These are phyloP conservation scores for Discostella pseudostelligera DNA, from an alignment of 108 stramenopile genomes.

Conservation along the genomic window DNA sequence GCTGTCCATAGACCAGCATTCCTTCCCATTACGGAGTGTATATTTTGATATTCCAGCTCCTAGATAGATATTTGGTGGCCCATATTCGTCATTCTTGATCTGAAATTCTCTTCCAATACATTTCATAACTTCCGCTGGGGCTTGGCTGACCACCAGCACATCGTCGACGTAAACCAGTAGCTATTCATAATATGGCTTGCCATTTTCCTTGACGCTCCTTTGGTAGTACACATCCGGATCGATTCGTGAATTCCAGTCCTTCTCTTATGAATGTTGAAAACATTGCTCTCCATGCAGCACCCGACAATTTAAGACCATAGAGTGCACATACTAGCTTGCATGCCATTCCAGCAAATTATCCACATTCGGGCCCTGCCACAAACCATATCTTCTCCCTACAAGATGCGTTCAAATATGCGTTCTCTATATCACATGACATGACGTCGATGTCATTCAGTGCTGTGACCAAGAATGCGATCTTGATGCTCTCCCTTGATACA, in stretches of 20 bases:
- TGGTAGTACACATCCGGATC: conserved; percentile 43
- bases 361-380: conserved; percentile 10
- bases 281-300: background rate
- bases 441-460: conserved; percentile 53
- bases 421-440: conserved; percentile 35
- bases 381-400: conserved; percentile 33
- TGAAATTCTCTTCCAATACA: conserved; percentile 5
- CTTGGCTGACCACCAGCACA: background rate
- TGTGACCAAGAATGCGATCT: conserved; percentile 44
- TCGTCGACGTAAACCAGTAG: conserved; percentile 45
- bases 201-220: conserved; percentile 1
- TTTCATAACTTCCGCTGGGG: background rate
- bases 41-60: conserved; percentile 4
- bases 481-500: conserved; percentile 40
- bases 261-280: background rate
- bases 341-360: no score
- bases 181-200: conserved; percentile 36
- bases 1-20: conserved; percentile 5
- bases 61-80: background rate
- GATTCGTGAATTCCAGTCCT: conserved; percentile 22
- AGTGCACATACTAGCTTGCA: no score
- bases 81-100: background rate
- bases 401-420: conserved; percentile 52
- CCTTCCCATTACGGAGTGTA: background rate
- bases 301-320: background rate